Conservation (phyloP, 2,329 filamentous ascomycete species). For the Cryphonectria carpinicola region DNA sequence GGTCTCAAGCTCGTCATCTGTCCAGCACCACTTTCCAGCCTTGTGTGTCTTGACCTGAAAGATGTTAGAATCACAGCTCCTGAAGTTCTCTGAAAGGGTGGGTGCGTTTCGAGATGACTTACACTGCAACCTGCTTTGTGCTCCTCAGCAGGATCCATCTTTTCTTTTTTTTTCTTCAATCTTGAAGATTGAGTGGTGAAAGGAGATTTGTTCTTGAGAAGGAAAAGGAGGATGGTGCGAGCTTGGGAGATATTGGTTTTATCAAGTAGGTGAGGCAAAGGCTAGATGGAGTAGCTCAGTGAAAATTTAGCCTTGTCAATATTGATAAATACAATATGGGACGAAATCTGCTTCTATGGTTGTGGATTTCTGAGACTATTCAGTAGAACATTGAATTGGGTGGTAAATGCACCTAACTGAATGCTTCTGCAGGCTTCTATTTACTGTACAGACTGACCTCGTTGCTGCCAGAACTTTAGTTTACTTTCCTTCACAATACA, state of each 20-base stretch:
- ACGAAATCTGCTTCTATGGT: not conserved
- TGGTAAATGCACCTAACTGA: not conserved
- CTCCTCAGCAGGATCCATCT: not conserved
- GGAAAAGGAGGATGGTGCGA: not conserved
- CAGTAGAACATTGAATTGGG: not conserved
- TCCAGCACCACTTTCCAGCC: conserved; percentile 8
- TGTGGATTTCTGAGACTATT: not conserved
- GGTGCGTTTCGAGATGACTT: not conserved
- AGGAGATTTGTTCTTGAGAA: not conserved
- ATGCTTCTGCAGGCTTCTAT: not conserved
- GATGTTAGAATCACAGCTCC: not conserved
- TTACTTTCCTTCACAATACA: not conserved
- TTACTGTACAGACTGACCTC: not conserved
- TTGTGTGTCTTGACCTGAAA: not conserved
- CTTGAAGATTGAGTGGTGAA: no score
- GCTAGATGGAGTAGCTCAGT: not conserved
- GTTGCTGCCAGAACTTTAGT: not conserved
- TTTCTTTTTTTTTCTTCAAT: not conserved
- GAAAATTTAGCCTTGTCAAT: not conserved
- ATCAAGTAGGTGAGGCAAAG: no score
- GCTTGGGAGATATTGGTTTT: not conserved
- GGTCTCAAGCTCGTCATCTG: not conserved
- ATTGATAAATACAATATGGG: not conserved
- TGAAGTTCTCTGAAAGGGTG: not conserved
- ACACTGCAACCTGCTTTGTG: not conserved